Evolutionary conservation across 1,284 basidiomycete genomes (phyloP).

Genomic region (Moesziomyces antarcticus): DNA sequence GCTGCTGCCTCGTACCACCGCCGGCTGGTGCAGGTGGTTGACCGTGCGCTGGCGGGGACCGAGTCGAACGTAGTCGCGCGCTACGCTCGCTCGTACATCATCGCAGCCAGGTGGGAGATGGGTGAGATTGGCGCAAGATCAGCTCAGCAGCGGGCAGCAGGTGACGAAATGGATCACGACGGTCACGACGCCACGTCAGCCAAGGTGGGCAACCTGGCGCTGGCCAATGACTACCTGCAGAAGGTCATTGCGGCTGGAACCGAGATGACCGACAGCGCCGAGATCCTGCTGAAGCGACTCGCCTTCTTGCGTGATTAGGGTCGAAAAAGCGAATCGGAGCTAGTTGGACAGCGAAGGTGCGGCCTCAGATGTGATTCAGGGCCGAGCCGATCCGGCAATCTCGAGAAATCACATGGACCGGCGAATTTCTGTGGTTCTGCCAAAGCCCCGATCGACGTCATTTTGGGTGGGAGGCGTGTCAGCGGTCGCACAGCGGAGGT

Average conservation of each 20-base stretch:
- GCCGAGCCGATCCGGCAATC: too few relatives aligned
- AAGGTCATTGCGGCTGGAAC: constrained; percentile 64
- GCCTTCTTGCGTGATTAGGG: constrained; percentile 47
- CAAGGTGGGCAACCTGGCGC: constrained; percentile 51
- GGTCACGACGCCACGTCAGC: constrained; percentile 6
- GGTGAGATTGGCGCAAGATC: constrained; percentile 54
- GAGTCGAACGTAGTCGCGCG: constrained; percentile 56
- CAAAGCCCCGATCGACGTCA: too few relatives aligned
- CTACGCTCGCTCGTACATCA: constrained; percentile 58
- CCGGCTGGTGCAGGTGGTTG: constrained; percentile 62
- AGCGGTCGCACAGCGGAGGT: background rate
- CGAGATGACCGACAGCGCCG: constrained; percentile 60
- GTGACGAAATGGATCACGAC: constrained; percentile 31
- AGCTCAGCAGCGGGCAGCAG: constrained; percentile 24
- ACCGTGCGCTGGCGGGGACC: constrained; percentile 32
- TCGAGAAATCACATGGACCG: too few relatives aligned
- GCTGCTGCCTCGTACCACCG: constrained; percentile 61
- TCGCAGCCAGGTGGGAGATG: constrained; percentile 65
- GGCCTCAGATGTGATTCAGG: too few relatives aligned
- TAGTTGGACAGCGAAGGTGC: too few relatives aligned
- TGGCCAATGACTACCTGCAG: constrained; percentile 63
- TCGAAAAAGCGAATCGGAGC: background rate
- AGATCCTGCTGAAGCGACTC: constrained; percentile 61
- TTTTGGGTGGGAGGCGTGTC: background rate
- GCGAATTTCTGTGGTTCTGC: too few relatives aligned